Base-by-base conservation (phyloP, 257 asterid genomes). In the Schizonepeta tenuifolia region DNA sequence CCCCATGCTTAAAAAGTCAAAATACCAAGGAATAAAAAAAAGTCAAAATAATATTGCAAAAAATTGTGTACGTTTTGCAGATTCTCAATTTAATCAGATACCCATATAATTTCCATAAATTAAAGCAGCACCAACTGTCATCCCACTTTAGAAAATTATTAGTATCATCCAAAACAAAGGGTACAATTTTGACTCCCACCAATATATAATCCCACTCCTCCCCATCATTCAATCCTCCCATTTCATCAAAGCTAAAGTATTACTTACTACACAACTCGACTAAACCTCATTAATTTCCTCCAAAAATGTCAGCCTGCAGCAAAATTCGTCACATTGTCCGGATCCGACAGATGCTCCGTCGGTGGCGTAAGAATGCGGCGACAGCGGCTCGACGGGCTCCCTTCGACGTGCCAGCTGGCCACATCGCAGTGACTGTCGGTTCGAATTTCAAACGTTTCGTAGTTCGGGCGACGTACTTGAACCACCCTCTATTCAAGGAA, bases 281-380 rank as follows among this genome's bases (percentile, higher is more conserved):
- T 69, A 26, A n/a, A 21, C 14, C 18, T 5, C 28, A 9, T 24
- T 12, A 24, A 5, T n/a, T n/a, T 26, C 47, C 22, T 35, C n/a
- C 11, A 38, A 77, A 76, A 67, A 88, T 86, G 95, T 81, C 90
- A 7, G 74, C 79, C 1, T 86, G 90, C 80, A 83, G 85, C 82
- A 89, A 82, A 74, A 88, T 88, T 71, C 85, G 84, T 31, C 80
- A 80, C 85, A 86, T 88, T 75, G 92, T 86, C 21, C 78, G 72
- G 22, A 81, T 86, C 50, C 89, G 90, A 50, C 88, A 83, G 78
- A 80, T 88, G 85, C 83, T 88, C 41, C 86, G 90, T 2, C 54
- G 82, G 58, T 88, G 95, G 95, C 84, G 95, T 43, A 84, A 82
- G 80, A 83, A 81, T 62, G 90, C 92, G 28, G 67, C 86, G 3